These are phyloP conservation scores for Neonectria punicea DNA, from an alignment of 2,329 filamentous ascomycete species.

Conservation along the genomic window DNA sequence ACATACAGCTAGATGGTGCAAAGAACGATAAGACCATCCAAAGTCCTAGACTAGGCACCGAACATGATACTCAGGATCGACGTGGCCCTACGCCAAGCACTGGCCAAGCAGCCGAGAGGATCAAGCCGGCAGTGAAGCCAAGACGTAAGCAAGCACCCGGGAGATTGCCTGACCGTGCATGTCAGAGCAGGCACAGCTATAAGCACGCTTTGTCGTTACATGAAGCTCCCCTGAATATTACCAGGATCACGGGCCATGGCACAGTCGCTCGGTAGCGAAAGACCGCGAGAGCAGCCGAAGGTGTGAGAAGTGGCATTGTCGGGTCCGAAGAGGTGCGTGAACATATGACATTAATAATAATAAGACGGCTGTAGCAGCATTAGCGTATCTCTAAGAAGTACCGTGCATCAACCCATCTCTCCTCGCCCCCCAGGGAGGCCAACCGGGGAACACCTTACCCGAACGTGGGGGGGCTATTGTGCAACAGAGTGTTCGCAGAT, in stretches of 20 bases:
- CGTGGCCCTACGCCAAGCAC: too few relatives aligned
- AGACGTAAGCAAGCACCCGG: too few relatives aligned
- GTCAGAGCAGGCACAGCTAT: too few relatives aligned
- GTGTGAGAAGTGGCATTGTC: conserved; percentile 6
- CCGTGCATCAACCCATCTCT: conserved; percentile 15
- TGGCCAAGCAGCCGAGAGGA: too few relatives aligned
- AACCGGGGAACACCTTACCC: conserved; percentile 8
- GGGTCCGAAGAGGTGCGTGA: neutral
- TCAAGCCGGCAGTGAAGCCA: too few relatives aligned
- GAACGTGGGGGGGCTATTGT: conserved; percentile 18
- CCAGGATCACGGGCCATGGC: neutral
- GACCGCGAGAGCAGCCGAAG: neutral
- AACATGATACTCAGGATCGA: too few relatives aligned
- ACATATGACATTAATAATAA: neutral
- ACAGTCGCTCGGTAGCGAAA: neutral
- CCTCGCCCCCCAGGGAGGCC: neutral
- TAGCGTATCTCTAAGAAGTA: neutral
- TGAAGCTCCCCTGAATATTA: neutral
- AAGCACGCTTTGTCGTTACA: neutral
- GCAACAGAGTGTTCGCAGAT: neutral
- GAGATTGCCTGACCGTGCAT: too few relatives aligned
- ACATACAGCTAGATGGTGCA: too few relatives aligned
- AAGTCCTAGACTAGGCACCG: too few relatives aligned
- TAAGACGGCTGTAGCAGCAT: neutral
- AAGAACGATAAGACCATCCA: too few relatives aligned